Percentiles rank a stretch among this genome's conserved stretches.
These are phyloP conservation scores for Teratosphaeriaceae sp. DNA, from an alignment of 2,329 filamentous ascomycete species.

Conservation along the genomic window DNA sequence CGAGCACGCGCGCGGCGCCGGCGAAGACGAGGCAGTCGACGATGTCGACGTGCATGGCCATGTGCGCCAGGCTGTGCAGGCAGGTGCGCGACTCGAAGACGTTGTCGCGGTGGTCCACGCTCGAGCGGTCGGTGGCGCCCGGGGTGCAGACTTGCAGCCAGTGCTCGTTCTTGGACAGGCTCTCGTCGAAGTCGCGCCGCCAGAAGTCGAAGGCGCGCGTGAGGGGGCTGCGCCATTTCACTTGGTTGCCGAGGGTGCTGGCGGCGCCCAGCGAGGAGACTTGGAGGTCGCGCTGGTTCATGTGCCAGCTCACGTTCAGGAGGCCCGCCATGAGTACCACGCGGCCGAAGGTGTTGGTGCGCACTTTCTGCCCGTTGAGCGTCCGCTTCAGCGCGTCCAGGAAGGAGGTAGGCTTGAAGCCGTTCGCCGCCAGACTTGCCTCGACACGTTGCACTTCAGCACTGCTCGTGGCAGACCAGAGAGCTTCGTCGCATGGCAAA, in stretches of 20 bases:
- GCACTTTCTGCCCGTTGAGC: slow-evolving; percentile 74
- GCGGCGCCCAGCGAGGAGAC: slow-evolving; percentile 79
- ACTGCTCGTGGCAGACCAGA: slow-evolving; percentile 87
- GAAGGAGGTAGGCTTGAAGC: slow-evolving; percentile 78
- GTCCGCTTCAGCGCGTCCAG: slow-evolving; percentile 87
- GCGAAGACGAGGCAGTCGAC: slow-evolving; percentile 98
- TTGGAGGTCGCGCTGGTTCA: slow-evolving; percentile 93
- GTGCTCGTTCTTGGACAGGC: slow-evolving; percentile 52
- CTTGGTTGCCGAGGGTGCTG: slow-evolving; percentile 73
- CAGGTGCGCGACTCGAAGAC: slow-evolving; percentile 86
- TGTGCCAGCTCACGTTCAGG: slow-evolving; percentile 91
- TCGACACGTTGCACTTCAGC: slow-evolving; percentile 82
- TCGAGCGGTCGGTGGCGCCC: slow-evolving; percentile 21
- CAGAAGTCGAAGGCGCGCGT: slow-evolving; percentile 88
- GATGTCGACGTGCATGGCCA: slow-evolving; percentile 96
- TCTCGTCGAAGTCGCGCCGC: slow-evolving; percentile 86
- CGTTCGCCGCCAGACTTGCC: slow-evolving; percentile 69
- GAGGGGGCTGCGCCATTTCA: slow-evolving; percentile 83
- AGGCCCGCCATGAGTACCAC: slow-evolving; percentile 92
- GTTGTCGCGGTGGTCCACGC: slow-evolving; percentile 51
- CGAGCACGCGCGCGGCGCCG: slow-evolving; percentile 74
- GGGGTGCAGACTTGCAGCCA: slow-evolving; percentile 30
- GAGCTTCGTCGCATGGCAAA: slow-evolving; percentile 81
- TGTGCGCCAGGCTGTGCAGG: slow-evolving; percentile 87
- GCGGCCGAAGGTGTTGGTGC: slow-evolving; percentile 88